Evolutionary conservation across 306 rosid species (phyloP).

Genomic region (Pueraria montana): DNA sequence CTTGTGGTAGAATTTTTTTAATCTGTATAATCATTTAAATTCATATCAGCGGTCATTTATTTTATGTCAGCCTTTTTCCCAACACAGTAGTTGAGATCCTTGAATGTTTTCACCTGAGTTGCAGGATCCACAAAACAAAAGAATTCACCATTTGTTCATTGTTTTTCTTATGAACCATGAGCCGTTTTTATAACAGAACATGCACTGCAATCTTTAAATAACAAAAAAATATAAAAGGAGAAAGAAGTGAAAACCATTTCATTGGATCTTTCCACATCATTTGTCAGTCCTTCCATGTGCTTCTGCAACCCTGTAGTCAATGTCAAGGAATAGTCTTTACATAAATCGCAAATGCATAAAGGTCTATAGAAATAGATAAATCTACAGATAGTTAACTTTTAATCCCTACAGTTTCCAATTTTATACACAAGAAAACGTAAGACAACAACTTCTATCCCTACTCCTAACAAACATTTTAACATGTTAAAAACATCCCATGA

Average conservation of each 20-base stretch:
- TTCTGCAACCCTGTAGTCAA: conserved; percentile 72
- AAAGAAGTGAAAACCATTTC: conserved; percentile 70
- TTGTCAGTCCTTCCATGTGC: conserved; percentile 85
- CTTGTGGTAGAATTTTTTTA: neutral
- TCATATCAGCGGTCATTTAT: conserved; percentile 7
- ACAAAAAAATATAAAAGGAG: neutral
- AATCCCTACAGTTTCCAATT: neutral
- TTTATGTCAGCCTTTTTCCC: neutral
- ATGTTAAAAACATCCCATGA: conserved; percentile 6
- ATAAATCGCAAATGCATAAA: conserved; percentile 11
- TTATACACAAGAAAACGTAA: neutral
- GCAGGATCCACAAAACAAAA: neutral
- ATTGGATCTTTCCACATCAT: conserved; percentile 92
- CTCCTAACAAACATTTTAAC: conserved; percentile 10
- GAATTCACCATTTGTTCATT: neutral
- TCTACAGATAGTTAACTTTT: neutral
- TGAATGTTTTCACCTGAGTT: neutral
- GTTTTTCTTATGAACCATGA: conserved; percentile 21
- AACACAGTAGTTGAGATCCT: neutral
- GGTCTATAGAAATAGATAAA: neutral
- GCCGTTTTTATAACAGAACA: conserved; percentile 15
- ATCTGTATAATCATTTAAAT: neutral
- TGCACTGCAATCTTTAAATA: conserved; percentile 14
- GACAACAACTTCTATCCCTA: conserved; percentile 27
- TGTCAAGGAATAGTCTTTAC: conserved; percentile 27